phyloP scores from a whole-genome alignment of 768 basidiomycete genomes.

The Lentinus tigrinus region DNA sequence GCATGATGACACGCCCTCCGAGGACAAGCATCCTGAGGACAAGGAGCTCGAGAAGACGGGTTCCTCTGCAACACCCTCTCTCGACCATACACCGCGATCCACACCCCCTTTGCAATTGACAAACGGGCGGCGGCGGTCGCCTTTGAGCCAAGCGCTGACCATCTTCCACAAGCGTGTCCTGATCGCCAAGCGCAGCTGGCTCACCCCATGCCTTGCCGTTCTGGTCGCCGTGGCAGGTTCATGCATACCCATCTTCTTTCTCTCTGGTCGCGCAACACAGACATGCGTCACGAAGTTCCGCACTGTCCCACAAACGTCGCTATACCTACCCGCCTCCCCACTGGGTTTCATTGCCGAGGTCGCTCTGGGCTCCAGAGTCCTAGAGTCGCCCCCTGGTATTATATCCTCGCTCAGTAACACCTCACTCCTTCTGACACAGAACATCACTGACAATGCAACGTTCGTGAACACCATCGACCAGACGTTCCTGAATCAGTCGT shows the following conservation, averaged over 20 bases:
- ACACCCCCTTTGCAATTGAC: conserved; percentile 38
- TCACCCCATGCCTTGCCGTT: conserved; percentile 3
- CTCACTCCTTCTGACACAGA: conserved; percentile 35
- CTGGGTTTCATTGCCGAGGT: conserved; percentile 32
- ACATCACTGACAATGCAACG: conserved; percentile 54
- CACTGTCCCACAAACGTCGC: conserved; percentile 38
- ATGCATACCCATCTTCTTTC: conserved; percentile 66
- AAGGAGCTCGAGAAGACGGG: conserved; percentile 19
- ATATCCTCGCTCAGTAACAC: conserved; percentile 44
- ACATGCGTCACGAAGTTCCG: conserved; percentile 47
- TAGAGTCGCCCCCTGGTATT: conserved; percentile 57
- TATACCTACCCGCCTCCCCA: conserved; percentile 57
- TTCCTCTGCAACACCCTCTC: conserved; percentile 8
- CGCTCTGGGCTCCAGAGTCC: conserved; percentile 34
- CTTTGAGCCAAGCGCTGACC: conserved; percentile 64
- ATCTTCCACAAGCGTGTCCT: conserved; percentile 72
- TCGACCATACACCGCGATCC: conserved; percentile 2
- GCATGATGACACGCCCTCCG: conserved; percentile 34
- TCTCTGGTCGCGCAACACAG: conserved; percentile 44
- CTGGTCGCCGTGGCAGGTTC: conserved; percentile 55
- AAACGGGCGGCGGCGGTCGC: conserved; percentile 52
- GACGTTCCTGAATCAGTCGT: conserved; percentile 52
- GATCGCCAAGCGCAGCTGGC: conserved; percentile 52
- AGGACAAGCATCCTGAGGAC: conserved; percentile 31
- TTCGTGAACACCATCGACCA: conserved; percentile 54